These are phyloP conservation scores for Microcera coccophila DNA, from an alignment of 2,329 filamentous ascomycete genomes.

Conservation along the genomic window DNA sequence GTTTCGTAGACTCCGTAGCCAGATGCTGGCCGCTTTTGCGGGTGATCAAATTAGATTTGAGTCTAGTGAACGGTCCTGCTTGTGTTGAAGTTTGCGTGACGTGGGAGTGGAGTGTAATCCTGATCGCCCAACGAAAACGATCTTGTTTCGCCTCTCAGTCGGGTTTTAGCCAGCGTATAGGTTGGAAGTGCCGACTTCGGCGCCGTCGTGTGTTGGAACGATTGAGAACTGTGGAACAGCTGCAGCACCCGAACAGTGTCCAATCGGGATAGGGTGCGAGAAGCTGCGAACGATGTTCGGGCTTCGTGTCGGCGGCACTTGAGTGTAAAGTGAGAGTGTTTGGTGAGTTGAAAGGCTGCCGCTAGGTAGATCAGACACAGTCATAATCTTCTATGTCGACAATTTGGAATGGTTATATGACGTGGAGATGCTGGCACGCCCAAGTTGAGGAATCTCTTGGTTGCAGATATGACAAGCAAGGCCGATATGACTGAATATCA, in stretches of 20 bases:
- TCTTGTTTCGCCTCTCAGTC: constrained; percentile 7
- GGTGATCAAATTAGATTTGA: background rate
- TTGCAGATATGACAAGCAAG: no score
- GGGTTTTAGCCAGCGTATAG: constrained; percentile 6
- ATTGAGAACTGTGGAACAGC: background rate
- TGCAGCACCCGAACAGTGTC: constrained; percentile 2
- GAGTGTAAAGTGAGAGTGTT: no score
- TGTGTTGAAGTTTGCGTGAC: constrained; percentile 1
- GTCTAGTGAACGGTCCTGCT: constrained; percentile 1
- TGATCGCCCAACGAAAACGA: constrained; percentile 4
- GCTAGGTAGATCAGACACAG: constrained; percentile 3
- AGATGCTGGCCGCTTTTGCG: background rate
- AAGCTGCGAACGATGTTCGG: constrained; percentile 17
- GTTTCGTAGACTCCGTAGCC: background rate
- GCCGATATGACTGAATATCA: no score
- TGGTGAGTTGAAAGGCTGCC: constrained; percentile 1
- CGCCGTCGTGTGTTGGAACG: no score
- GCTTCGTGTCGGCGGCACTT: background rate
- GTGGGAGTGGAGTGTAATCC: background rate
- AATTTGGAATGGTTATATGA: no score
- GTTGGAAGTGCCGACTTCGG: background rate
- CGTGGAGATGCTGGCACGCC: no score
- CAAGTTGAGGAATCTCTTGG: no score
- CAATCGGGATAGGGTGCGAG: constrained; percentile 19
- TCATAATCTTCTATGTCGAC: constrained; percentile 14